Evolutionary conservation across 2,329 filamentous ascomycete species (phyloP).

Genomic region (Teratosphaeria pseudoeucalypti): DNA sequence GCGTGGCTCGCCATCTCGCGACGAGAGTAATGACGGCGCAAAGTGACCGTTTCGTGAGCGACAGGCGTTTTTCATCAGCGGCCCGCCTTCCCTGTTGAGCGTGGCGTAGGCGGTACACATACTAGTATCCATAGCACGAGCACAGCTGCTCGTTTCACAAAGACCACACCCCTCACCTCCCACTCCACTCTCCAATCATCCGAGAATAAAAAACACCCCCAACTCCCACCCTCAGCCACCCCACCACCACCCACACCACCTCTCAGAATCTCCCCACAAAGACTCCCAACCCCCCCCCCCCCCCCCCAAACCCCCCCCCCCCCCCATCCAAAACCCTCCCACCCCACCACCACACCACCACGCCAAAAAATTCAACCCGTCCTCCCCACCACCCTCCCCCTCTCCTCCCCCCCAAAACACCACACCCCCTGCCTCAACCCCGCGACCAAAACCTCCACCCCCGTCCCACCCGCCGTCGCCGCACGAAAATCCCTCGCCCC

Average conservation of each 20-base stretch:
- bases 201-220: not conserved
- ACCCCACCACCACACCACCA: too few relatives aligned
- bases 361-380: too few relatives aligned
- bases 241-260: too few relatives aligned
- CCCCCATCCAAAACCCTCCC: not conserved
- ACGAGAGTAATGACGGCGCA: not conserved
- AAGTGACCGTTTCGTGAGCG: not conserved
- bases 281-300: too few relatives aligned
- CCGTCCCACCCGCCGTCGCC: slow-evolving; percentile 40
- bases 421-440: slow-evolving; percentile 58
- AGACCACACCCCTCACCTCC: not conserved
- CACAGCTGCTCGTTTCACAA: not conserved
- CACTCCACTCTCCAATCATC: not conserved
- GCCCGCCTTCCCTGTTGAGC: not conserved
- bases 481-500: slow-evolving; percentile 57
- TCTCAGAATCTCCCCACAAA: too few relatives aligned
- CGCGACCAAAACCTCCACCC: slow-evolving; percentile 53
- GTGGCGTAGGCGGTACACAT: not conserved
- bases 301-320: not conserved
- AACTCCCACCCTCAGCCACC: not conserved
- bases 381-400: slow-evolving; percentile 28
- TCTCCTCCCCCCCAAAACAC: slow-evolving; percentile 49
- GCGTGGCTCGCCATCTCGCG: not conserved
- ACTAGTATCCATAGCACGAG: not conserved
- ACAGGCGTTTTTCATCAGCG: not conserved